A percentile compares a stretch with the other conserved stretches of the same genome.
phyloP scores from a whole-genome alignment of 768 basidiomycete genomes.

The Strobilomyces dryophilus region DNA sequence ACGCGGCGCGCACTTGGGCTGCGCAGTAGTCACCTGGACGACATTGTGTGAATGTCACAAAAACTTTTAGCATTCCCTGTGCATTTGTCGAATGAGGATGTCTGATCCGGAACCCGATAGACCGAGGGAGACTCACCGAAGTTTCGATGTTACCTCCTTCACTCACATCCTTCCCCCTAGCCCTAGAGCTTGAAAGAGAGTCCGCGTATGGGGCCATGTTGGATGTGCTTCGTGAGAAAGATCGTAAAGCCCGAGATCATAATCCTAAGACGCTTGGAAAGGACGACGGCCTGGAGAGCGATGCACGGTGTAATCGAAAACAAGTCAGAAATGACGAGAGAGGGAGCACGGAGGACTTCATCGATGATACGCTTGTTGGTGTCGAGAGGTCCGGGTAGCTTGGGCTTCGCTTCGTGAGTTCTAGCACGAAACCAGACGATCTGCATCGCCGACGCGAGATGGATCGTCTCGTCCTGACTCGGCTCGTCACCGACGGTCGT shows the following conservation, averaged over 20 bases:
- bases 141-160: slow-evolving; percentile 98
- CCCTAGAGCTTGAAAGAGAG: slow-evolving; percentile 99
- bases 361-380: slow-evolving; percentile 99
- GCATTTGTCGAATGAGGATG: not conserved
- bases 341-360: slow-evolving; percentile 73
- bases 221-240: slow-evolving; percentile 99
- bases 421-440: too few relatives aligned
- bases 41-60: slow-evolving; percentile 90
- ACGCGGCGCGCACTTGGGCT: slow-evolving; percentile 66
- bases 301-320: not conserved
- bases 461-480: too few relatives aligned
- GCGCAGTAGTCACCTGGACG: slow-evolving; percentile 56
- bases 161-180: slow-evolving; percentile 97
- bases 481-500: too few relatives aligned
- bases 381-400: slow-evolving; percentile 99
- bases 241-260: slow-evolving; percentile 99
- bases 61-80: slow-evolving; percentile 80
- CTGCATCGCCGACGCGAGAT: too few relatives aligned
- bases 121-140: slow-evolving; percentile 63
- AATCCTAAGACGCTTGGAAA: slow-evolving; percentile 98
- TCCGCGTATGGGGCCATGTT: slow-evolving; percentile 95
- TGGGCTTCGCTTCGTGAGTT: too few relatives aligned
- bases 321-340: not conserved
- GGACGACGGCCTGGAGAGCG: slow-evolving; percentile 70
- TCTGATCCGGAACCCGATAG: not conserved